A percentile compares a stretch with the other conserved stretches of the same genome.
Conservation (phyloP, 1,284 basidiomycete species). For the Marasmius fiardii region DNA sequence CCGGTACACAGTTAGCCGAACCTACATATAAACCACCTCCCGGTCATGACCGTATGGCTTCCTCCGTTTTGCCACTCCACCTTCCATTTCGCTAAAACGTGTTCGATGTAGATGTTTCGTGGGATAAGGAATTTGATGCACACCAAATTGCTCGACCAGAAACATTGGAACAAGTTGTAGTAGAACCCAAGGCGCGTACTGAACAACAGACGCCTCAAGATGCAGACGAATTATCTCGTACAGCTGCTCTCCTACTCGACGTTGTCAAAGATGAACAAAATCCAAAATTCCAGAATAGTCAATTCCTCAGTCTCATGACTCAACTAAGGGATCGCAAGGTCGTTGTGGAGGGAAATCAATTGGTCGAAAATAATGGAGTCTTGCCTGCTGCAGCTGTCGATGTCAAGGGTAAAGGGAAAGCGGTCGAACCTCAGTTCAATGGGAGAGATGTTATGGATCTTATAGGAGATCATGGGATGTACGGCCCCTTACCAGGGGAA, state of each 20-base stretch:
- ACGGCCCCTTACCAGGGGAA: neutral
- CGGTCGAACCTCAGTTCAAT: constrained; percentile 18
- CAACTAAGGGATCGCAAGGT: constrained; percentile 81
- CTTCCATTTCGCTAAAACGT: neutral
- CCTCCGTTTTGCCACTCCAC: constrained; percentile 29
- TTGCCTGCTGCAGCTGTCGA: constrained; percentile 30
- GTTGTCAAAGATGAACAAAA: constrained; percentile 70
- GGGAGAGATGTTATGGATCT: neutral
- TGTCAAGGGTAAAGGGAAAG: constrained; percentile 68
- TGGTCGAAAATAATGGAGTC: constrained; percentile 55
- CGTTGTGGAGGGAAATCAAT: constrained; percentile 79
- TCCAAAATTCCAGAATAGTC: constrained; percentile 86
- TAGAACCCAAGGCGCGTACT: constrained; percentile 21
- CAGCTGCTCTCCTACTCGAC: constrained; percentile 70
- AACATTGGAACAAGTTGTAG: constrained; percentile 19
- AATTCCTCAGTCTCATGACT: constrained; percentile 86
- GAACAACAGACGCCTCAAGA: constrained; percentile 28
- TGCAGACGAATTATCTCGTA: constrained; percentile 69
- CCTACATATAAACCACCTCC: constrained; percentile 31
- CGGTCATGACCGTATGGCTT: constrained; percentile 17
- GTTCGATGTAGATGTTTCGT: constrained; percentile 36
- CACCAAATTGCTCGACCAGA: constrained; percentile 41
- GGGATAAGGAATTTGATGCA: constrained; percentile 63
- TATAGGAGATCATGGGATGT: neutral
- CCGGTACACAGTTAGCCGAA: constrained; percentile 35